These are phyloP conservation scores for Talaromyces funiculosus DNA, from an alignment of 2,329 filamentous ascomycete genomes.

Conservation along the genomic window DNA sequence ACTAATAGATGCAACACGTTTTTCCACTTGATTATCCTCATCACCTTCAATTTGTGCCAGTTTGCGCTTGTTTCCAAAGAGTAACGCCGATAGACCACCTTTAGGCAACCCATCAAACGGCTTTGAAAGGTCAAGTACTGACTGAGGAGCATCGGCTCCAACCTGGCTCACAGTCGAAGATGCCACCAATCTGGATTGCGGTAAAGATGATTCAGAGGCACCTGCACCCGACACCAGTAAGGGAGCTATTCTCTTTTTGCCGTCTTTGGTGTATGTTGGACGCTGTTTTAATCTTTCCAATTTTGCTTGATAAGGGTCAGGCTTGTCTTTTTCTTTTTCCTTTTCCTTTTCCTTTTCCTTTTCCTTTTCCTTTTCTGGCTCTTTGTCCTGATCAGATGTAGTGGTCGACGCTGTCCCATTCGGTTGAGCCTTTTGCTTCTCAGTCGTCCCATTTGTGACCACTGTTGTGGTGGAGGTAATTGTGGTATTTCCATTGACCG, in stretches of 20 bases:
- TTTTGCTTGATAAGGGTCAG: conserved; percentile 54
- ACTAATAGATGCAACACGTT: conserved; percentile 54
- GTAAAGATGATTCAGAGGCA: conserved; percentile 78
- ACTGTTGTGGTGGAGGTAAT: background rate
- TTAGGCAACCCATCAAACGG: conserved; percentile 89
- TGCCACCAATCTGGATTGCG: conserved; percentile 81
- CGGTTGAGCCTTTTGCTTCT: conserved; percentile 29
- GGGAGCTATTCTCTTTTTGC: conserved; percentile 91
- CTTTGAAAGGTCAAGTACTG: conserved; percentile 82
- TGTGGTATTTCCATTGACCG: conserved; percentile 40
- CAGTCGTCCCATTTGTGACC: conserved; percentile 41
- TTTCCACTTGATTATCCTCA: conserved; percentile 60
- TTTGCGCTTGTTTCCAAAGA: conserved; percentile 91
- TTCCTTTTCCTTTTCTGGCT: conserved; percentile 31
- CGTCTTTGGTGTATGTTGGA: conserved; percentile 92
- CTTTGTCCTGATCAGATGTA: conserved; percentile 28
- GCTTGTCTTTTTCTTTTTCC: conserved; percentile 34
- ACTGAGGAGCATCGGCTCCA: conserved; percentile 69
- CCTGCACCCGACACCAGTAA: conserved; percentile 86
- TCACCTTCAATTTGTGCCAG: conserved; percentile 67
- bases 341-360: conserved; percentile 25
- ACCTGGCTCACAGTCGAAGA: conserved; percentile 59
- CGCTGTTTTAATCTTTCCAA: conserved; percentile 75
- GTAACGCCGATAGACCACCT: conserved; percentile 76
- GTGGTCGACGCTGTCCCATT: conserved; percentile 31